phyloP scores from a whole-genome alignment of 2,329 filamentous ascomycete genomes.

The Phialemonium atrogriseum region DNA sequence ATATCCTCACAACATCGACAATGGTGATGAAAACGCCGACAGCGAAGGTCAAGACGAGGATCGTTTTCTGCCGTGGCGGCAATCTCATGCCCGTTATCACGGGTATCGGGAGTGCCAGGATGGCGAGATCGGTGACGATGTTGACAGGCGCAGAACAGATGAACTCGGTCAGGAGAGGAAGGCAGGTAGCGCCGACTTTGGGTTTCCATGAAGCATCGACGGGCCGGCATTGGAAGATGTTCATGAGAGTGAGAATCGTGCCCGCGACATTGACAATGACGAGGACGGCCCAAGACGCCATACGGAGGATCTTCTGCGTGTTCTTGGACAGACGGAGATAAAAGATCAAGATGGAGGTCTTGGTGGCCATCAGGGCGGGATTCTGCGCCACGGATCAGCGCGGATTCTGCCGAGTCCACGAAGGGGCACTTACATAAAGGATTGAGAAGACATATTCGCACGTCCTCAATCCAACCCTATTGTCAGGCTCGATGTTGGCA shows the following conservation, averaged over 20 bases:
- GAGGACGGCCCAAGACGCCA: slow-evolving; percentile 74
- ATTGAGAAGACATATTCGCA: slow-evolving; percentile 59
- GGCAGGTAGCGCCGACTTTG: slow-evolving; percentile 32
- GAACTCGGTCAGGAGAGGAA: slow-evolving; percentile 53
- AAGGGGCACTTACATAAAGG: slow-evolving; percentile 41
- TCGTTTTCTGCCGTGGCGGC: slow-evolving; percentile 77
- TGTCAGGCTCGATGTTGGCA: slow-evolving; percentile 41
- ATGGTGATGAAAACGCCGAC: slow-evolving; percentile 82
- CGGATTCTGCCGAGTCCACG: not conserved
- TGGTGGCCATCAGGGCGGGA: slow-evolving; percentile 81
- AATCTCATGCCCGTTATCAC: slow-evolving; percentile 81
- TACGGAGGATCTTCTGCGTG: slow-evolving; percentile 65
- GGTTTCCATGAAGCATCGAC: slow-evolving; percentile 59
- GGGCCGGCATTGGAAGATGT: slow-evolving; percentile 79
- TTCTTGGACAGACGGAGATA: slow-evolving; percentile 78
- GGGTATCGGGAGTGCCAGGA: slow-evolving; percentile 80
- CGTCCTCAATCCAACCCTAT: slow-evolving; percentile 43
- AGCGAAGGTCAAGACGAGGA: slow-evolving; percentile 77
- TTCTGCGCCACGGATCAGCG: slow-evolving; percentile 46
- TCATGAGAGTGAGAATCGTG: slow-evolving; percentile 72
- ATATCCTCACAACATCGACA: slow-evolving; percentile 83
- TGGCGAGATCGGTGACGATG: slow-evolving; percentile 82
- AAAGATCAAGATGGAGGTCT: slow-evolving; percentile 87
- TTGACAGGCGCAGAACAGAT: slow-evolving; percentile 80
- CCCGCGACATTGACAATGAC: slow-evolving; percentile 72